phyloP scores from a whole-genome alignment of 2,329 filamentous ascomycete genomes.

The Penicillium sp. region DNA sequence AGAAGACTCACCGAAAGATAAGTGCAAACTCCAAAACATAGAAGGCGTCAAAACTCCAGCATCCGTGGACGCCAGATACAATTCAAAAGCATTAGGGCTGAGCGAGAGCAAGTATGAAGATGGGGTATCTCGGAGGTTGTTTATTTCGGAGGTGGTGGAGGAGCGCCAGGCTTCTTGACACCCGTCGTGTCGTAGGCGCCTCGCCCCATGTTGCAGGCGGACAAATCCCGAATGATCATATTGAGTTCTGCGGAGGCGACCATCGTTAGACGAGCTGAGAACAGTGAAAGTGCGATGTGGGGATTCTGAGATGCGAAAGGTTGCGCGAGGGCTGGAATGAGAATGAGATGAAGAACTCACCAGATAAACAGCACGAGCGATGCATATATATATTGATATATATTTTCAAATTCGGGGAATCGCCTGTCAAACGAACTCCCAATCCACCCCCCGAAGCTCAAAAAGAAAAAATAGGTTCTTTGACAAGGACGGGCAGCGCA shows the following conservation, averaged over 20 bases:
- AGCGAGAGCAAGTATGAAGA: slow-evolving; percentile 18
- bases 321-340: slow-evolving; percentile 14
- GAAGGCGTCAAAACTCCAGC: slow-evolving; percentile 26
- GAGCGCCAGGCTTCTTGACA: slow-evolving; percentile 46
- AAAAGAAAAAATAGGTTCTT: slow-evolving; percentile 15
- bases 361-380: slow-evolving; percentile 21
- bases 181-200: slow-evolving; percentile 52
- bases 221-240: slow-evolving; percentile 42
- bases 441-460: slow-evolving; percentile 22
- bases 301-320: not conserved
- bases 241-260: slow-evolving; percentile 29
- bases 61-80: slow-evolving; percentile 23
- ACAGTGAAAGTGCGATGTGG: not conserved
- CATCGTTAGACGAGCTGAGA: slow-evolving; percentile 28
- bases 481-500: slow-evolving; percentile 26
- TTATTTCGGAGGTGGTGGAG: slow-evolving; percentile 44
- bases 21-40: slow-evolving; percentile 21
- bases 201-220: slow-evolving; percentile 48
- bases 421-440: slow-evolving; percentile 20
- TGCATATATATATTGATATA: slow-evolving; percentile 14
- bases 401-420: slow-evolving; percentile 6
- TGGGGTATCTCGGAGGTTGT: slow-evolving; percentile 18
- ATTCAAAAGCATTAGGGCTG: slow-evolving; percentile 16
- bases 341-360: slow-evolving; percentile 17
- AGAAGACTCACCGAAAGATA: slow-evolving; percentile 26